Conservation (phyloP, 1,139 yeast genomes). For the Chernovozyma aurita region DNA sequence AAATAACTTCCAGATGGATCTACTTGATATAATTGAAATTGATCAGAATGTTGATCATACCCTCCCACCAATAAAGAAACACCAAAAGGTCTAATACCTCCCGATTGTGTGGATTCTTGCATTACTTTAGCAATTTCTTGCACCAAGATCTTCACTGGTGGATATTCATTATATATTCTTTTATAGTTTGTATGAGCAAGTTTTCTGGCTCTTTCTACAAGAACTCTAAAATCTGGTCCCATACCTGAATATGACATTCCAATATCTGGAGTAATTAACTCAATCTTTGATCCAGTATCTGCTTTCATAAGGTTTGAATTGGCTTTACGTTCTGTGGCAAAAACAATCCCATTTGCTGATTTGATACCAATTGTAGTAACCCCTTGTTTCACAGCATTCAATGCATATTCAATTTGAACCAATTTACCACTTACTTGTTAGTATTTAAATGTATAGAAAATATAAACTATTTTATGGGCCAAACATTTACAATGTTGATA, state of each 20-base stretch:
- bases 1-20: slow-evolving; percentile 98
- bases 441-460: too few species aligned
- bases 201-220: slow-evolving; percentile 90
- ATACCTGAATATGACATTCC: slow-evolving; percentile 97
- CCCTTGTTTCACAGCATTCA: slow-evolving; percentile 97
- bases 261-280: slow-evolving; percentile 86
- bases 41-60: slow-evolving; percentile 73
- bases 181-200: slow-evolving; percentile 91
- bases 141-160: slow-evolving; percentile 91
- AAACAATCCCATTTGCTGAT: slow-evolving; percentile 92
- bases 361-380: slow-evolving; percentile 95
- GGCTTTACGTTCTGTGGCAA: slow-evolving; percentile 94
- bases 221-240: slow-evolving; percentile 98
- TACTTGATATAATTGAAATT: slow-evolving; percentile 84
- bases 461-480: too few species aligned
- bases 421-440: slow-evolving; percentile 73
- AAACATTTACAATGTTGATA: too few species aligned
- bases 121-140: slow-evolving; percentile 93
- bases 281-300: slow-evolving; percentile 75
- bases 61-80: slow-evolving; percentile 94
- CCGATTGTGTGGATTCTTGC: slow-evolving; percentile 98
- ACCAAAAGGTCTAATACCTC: slow-evolving; percentile 98
- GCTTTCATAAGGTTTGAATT: slow-evolving; percentile 72
- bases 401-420: slow-evolving; percentile 96
- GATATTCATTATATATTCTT: slow-evolving; percentile 91